phyloP scores from a whole-genome alignment of 2,329 filamentous ascomycete genomes.

The Diplodia sapinea region DNA sequence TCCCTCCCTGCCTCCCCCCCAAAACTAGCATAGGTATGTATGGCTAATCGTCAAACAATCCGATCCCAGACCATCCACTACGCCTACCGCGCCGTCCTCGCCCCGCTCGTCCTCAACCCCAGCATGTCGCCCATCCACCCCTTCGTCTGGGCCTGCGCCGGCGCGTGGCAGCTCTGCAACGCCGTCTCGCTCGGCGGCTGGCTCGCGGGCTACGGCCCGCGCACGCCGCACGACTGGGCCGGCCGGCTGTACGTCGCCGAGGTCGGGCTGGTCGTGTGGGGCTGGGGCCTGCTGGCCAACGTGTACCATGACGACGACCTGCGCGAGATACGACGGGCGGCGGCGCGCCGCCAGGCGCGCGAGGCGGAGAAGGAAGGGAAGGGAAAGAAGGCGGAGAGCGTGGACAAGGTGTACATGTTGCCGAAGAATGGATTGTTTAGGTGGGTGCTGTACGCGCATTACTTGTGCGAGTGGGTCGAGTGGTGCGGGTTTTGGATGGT shows the following conservation, averaged over 20 bases:
- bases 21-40: background rate
- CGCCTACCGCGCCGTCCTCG: constrained; percentile 82
- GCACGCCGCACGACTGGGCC: constrained; percentile 61
- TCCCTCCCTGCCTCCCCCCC: background rate
- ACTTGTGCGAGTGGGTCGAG: constrained; percentile 95
- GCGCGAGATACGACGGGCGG: constrained; percentile 79
- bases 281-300: constrained; percentile 76
- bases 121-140: constrained; percentile 90
- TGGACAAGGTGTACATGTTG: constrained; percentile 85
- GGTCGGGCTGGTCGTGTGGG: constrained; percentile 76
- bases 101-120: constrained; percentile 78
- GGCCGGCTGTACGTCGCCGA: constrained; percentile 54
- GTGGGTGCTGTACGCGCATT: constrained; percentile 87
- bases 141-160: constrained; percentile 67
- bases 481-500: constrained; percentile 89
- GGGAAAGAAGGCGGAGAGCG: constrained; percentile 53
- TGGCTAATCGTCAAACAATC: background rate
- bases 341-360: constrained; percentile 64
- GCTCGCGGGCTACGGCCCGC: constrained; percentile 80
- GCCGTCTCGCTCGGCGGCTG: constrained; percentile 78
- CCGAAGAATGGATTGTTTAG: constrained; percentile 83
- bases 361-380: constrained; percentile 46
- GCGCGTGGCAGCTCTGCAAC: constrained; percentile 81
- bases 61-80: constrained; percentile 77
- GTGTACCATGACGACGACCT: constrained; percentile 90